These are phyloP conservation scores for Grifola frondosa DNA, from an alignment of 1,284 basidiomycete species.

Conservation along the genomic window DNA sequence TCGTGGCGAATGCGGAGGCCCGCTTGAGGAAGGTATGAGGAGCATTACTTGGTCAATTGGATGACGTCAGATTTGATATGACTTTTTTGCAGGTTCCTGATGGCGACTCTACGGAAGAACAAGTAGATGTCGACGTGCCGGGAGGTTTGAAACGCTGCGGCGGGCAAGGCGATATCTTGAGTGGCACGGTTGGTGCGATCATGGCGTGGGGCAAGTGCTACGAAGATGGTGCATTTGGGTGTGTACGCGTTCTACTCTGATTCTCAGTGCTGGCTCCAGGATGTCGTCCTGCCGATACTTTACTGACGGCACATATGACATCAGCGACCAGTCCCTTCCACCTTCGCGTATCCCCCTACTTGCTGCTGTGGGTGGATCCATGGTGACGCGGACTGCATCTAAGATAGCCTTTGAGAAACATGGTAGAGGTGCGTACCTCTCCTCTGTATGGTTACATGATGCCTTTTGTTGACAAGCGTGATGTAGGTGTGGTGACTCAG, in stretches of 20 bases:
- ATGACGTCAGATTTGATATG: no score
- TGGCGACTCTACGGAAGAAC: constrained; percentile 43
- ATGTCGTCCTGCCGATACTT: no score
- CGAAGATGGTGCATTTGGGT: constrained; percentile 79
- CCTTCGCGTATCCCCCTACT: constrained; percentile 74
- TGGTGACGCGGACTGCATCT: constrained; percentile 85
- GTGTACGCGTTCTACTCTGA: constrained; percentile 20
- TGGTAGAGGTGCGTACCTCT: constrained; percentile 47
- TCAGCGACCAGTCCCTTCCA: constrained; percentile 50
- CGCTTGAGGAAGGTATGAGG: constrained; percentile 25
- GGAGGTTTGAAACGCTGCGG: constrained; percentile 93
- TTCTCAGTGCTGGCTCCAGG: no score
- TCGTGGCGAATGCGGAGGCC: constrained; percentile 40
- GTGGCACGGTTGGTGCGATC: constrained; percentile 84
- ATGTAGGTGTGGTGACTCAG: constrained; percentile 75
- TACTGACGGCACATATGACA: constrained; percentile 5
- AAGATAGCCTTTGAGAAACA: constrained; percentile 72
- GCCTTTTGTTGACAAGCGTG: not conserved
- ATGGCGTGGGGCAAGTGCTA: constrained; percentile 95
- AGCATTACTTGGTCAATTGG: not conserved
- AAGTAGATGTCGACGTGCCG: constrained; percentile 64
- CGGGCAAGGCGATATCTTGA: constrained; percentile 93
- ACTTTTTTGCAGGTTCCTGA: constrained; percentile 27
- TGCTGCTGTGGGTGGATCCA: constrained; percentile 85
- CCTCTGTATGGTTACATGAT: not conserved